phyloP scores from a whole-genome alignment of 2,329 filamentous ascomycete species.

The Fusarium torreyae region DNA sequence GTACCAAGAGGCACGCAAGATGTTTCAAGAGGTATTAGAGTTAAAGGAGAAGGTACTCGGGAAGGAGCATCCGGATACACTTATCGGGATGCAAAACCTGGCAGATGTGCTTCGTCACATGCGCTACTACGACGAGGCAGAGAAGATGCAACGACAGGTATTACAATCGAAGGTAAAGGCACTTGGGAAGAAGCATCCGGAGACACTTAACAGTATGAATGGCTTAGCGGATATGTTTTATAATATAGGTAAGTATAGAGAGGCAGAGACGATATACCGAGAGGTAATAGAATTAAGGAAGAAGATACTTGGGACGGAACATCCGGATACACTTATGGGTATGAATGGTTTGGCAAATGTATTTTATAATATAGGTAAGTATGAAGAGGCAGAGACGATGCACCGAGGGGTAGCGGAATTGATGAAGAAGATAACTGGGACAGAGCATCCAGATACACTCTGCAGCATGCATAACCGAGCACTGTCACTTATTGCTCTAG shows the following conservation, averaged over 20 bases:
- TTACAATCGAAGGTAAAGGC: not conserved
- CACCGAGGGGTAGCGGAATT: too few species aligned
- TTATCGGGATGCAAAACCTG: slow-evolving; percentile 22
- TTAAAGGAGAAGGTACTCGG: slow-evolving; percentile 28
- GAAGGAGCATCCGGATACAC: slow-evolving; percentile 26
- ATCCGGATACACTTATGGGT: slow-evolving; percentile 24
- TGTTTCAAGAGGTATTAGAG: slow-evolving; percentile 28
- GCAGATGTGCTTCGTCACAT: not conserved
- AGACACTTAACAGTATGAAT: not conserved
- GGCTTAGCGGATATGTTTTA: too few species aligned
- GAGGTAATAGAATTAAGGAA: slow-evolving; percentile 24
- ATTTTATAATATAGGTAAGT: not conserved
- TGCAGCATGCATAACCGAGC: too few species aligned
- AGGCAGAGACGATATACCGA: slow-evolving; percentile 38
- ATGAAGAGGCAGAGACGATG: slow-evolving; percentile 12
- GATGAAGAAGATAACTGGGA: too few species aligned
- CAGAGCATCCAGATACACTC: too few species aligned
- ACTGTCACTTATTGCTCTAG: too few species aligned
- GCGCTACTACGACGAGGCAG: not conserved
- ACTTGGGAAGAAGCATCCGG: not conserved
- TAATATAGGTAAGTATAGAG: slow-evolving; percentile 5
- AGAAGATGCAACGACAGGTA: not conserved
- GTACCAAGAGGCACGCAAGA: slow-evolving; percentile 39
- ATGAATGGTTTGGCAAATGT: slow-evolving; percentile 22
- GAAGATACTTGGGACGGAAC: slow-evolving; percentile 24